Evolutionary conservation across 345 rosid genomes (phyloP).

Genomic region (Heritiera littoralis): DNA sequence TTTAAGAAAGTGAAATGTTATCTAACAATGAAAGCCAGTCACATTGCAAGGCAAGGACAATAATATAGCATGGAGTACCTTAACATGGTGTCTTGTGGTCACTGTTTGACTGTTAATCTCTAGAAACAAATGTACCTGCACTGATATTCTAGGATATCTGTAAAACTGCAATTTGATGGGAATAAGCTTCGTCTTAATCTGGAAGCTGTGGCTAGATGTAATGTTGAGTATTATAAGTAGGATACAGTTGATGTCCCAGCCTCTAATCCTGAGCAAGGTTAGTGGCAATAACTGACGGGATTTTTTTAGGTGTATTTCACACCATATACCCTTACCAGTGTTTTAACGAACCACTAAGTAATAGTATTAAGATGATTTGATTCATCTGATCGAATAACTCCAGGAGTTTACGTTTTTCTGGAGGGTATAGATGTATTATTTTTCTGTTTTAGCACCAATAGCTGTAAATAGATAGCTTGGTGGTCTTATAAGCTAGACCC

Average conservation of each 20-base stretch:
- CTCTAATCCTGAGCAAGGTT: neutral
- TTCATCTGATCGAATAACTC: neutral
- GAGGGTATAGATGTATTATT: neutral
- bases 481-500: neutral
- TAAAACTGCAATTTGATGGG: neutral
- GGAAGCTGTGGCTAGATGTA: neutral
- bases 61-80: neutral
- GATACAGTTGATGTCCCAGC: neutral
- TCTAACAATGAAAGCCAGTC: neutral
- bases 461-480: neutral
- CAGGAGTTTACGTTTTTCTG: neutral
- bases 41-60: neutral
- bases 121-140: neutral
- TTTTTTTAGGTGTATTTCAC: neutral
- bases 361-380: neutral
- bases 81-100: neutral
- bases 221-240: neutral
- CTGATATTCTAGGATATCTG: neutral
- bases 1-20: conserved; percentile 9
- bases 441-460: neutral
- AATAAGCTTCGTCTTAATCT: neutral
- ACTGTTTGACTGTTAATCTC: neutral
- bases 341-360: neutral
- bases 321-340: neutral
- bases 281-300: neutral